phyloP scores from a whole-genome alignment of 1,139 yeast genomes.

The Blastobotrys petasosporus region DNA sequence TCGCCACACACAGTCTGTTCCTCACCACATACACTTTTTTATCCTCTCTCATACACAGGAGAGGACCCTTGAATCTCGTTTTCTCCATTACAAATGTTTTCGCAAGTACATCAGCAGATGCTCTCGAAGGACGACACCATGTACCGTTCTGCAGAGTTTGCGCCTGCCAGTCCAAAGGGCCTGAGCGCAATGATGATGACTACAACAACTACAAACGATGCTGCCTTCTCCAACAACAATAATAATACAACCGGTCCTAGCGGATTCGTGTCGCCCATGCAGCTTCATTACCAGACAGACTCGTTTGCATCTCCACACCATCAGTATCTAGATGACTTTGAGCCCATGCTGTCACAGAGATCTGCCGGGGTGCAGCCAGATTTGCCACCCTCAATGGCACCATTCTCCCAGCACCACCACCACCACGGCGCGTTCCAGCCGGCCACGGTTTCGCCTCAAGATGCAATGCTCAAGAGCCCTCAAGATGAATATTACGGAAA shows the following conservation, averaged over 20 bases:
- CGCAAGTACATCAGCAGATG: constrained; percentile 4
- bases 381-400: too few relatives aligned
- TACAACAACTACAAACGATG: not conserved
- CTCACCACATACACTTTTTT: too few relatives aligned
- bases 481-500: constrained; percentile 16
- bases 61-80: too few relatives aligned
- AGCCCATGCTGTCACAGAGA: too few relatives aligned
- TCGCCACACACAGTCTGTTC: too few relatives aligned
- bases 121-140: not conserved
- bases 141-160: not conserved
- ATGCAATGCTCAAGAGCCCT: constrained; percentile 21
- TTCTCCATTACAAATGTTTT: not conserved
- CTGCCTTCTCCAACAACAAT: not conserved
- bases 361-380: too few relatives aligned
- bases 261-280: constrained; percentile 1
- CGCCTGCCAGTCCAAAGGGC: constrained; percentile 5
- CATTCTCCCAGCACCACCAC: too few relatives aligned
- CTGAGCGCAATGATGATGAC: constrained; percentile 3
- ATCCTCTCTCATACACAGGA: too few relatives aligned
- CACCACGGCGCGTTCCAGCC: constrained; percentile 3
- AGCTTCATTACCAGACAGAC: constrained; percentile 4
- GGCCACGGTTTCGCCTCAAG: constrained; percentile 19
- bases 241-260: not conserved
- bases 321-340: too few relatives aligned
- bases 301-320: too few relatives aligned